Evolutionary conservation across 2,329 filamentous ascomycete genomes (phyloP), one percentile per base, ranked within the genome.

Genomic region (Trichophyton verrucosum): DNA sequence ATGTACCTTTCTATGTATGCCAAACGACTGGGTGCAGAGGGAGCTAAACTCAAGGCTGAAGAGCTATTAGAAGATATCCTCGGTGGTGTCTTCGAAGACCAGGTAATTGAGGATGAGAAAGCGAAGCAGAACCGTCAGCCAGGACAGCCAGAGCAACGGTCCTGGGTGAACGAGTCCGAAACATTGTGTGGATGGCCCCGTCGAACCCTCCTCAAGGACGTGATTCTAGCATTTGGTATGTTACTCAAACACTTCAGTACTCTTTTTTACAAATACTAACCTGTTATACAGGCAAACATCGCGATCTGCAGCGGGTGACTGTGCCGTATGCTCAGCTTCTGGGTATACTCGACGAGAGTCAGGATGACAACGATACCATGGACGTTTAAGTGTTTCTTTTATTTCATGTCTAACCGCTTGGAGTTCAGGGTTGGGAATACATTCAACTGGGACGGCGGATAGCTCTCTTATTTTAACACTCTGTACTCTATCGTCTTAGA

Each of bases 1-100:
- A 80, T 96, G 1, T 97, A 97, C 69, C 78, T 99, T n/a, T 87
- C 91, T 69, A 97, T 97, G 91, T 99, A 99, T 69, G 92, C 91
- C 2, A 97, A 96, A 76, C 86, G 94, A 0, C 82, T 99, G 4
- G 94, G 94, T 0, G 90, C 91, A 0, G 95, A 99, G 73, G 91
- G 91, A 0, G 77, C 92, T 58, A 85, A 87, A 66, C 81, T 84
- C 61, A 99, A 99, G 76, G 91, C 96, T 1, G 92, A 97, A 71
- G 95, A 99, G 76, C 78, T 99, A 8, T 78, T 97, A 30, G 87
- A 89, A 66, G 87, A 84, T 53, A 77, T 99, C 47, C 79, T 95
- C 57, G 91, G 91, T 6, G 87, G 88, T 3, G 71, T 86, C 6
- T 81, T 80, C 62, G 75, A 82, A 44, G 58, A 82, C 81, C 67